Evolutionary conservation across 495 filamentous ascomycete genomes (phyloP).

Genomic region (Hypoxylon lienhwacheense): DNA sequence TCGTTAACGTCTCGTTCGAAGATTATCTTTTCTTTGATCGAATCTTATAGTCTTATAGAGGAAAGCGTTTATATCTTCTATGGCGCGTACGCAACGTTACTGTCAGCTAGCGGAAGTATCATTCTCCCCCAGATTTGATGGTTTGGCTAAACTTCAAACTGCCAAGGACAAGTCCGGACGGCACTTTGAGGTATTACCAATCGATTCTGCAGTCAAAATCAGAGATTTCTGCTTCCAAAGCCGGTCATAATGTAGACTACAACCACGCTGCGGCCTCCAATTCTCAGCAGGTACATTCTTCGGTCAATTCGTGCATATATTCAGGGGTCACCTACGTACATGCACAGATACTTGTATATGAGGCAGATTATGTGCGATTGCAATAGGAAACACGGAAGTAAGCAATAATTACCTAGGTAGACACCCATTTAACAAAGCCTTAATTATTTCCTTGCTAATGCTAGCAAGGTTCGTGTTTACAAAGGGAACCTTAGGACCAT

Average conservation of each 20-base stretch:
- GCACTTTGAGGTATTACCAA: conserved; percentile 27
- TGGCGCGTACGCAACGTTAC: conserved; percentile 34
- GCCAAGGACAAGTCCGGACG: conserved; percentile 31
- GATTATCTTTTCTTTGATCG: conserved; percentile 5
- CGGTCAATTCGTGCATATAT: conserved; percentile 11
- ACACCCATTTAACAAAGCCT: conserved; percentile 5
- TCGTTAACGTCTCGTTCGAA: conserved; percentile 24
- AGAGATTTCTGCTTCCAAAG: conserved; percentile 19
- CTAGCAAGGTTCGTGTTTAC: conserved; percentile 9
- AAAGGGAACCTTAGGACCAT: neutral
- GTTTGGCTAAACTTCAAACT: conserved; percentile 38
- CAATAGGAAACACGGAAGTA: conserved; percentile 6
- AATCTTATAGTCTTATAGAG: conserved; percentile 6
- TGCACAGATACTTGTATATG: conserved; percentile 15
- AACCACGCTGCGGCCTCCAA: conserved; percentile 18
- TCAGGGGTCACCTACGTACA: conserved; percentile 15
- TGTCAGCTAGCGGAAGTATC: conserved; percentile 25
- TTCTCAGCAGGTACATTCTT: conserved; percentile 3
- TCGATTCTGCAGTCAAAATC: conserved; percentile 6
- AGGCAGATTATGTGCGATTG: neutral
- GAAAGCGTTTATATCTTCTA: conserved; percentile 15
- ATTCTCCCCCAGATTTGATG: conserved; percentile 32
- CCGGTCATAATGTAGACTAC: conserved; percentile 18
- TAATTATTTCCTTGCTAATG: conserved; percentile 6
- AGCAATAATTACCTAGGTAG: conserved; percentile 1